Base-by-base conservation (phyloP, 2,329 filamentous ascomycete species). In the Bipolaris oryzae region DNA sequence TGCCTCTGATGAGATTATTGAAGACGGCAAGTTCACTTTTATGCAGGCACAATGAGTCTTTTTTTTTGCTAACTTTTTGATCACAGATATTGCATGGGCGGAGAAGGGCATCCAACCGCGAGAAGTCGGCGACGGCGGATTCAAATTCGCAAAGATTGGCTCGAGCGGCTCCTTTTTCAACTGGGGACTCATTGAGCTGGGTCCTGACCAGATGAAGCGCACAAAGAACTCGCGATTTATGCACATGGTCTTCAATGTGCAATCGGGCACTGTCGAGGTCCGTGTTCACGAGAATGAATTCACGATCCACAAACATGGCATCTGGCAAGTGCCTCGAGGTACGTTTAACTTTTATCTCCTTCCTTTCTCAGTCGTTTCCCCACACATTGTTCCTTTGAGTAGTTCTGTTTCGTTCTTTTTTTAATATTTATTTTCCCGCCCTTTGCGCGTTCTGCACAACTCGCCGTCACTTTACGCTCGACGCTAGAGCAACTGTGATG, bases 291-390 rank as follows among this genome's bases (percentile, higher is more conserved):
- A 90, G 62, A 89, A 85, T 21, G 81, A 83, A 60, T 98, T 99
- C 74, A 87, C 89, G 54, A 92, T 96, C 62, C 87, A 88, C 35
- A 92, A 90, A 66, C 93, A 94, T 38, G 94, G 94, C 50, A 89
- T 93, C 76, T 98, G 91, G 84, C 93, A 96, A 76, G 93, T 99
- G 60, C 95, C 95, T 21, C 86, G 94, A 86, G 94, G 94, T 97
- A 78, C 82, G 89, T 79, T 60, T 3, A 52, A n/a, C 37, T 57
- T 15, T 15, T 37, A 5, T 41, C 62, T 48, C 28, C 20, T 38
- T 43, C 28, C 10, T 31, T 31, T 31, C 28, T 31, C 28, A 31
- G 13, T 31, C 10, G 10, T 13, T 31, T 31, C 28, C 28, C 28
- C 28, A 31, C 28, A 13, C 28, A 13, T 13, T 10, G 10, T 31